Conservation (phyloP, 306 rosid genomes). For the Begonia peltatifolia region DNA sequence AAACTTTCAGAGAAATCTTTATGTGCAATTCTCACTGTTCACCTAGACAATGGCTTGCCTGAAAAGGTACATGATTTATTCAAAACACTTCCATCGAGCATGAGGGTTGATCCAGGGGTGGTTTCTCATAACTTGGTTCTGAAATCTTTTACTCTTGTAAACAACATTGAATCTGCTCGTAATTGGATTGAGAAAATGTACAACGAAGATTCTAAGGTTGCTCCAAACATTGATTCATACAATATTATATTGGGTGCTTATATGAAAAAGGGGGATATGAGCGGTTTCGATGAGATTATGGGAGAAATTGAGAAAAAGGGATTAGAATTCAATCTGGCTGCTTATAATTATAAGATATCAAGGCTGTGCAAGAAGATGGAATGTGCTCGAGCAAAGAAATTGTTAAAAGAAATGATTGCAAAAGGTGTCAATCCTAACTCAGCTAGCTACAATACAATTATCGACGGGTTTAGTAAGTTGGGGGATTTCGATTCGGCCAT, state of each 20-base stretch:
- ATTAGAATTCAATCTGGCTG: slow-evolving; percentile 10
- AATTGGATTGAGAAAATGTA: slow-evolving; percentile 9
- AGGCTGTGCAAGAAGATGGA: slow-evolving; percentile 14
- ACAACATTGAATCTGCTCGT: slow-evolving; percentile 9
- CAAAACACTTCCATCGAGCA: slow-evolving; percentile 3
- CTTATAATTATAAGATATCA: slow-evolving; percentile 10
- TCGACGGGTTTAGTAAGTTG: slow-evolving; percentile 8
- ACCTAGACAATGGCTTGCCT: slow-evolving; percentile 6
- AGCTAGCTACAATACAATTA: slow-evolving; percentile 7
- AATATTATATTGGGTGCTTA: slow-evolving; percentile 7
- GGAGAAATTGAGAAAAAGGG: slow-evolving; percentile 8
- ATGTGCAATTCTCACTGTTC: slow-evolving; percentile 10
- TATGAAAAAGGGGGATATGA: slow-evolving; percentile 2
- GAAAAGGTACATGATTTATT: slow-evolving; percentile 9
- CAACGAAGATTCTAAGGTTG: slow-evolving; percentile 6
- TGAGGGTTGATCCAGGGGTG: slow-evolving; percentile 6
- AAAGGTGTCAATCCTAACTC: slow-evolving; percentile 11
- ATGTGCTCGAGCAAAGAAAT: slow-evolving; percentile 12
- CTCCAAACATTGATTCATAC: slow-evolving; percentile 13
- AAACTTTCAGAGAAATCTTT: slow-evolving; percentile 12
- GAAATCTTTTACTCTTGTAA: slow-evolving; percentile 12
- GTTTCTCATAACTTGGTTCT: slow-evolving; percentile 9
- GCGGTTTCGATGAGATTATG: slow-evolving; percentile 10
- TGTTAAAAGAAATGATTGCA: slow-evolving; percentile 12
- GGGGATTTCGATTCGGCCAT: slow-evolving; percentile 15